A percentile compares a stretch with the other conserved stretches of the same genome.
Conservation (phyloP, 2,329 filamentous ascomycete genomes). For the Zymoseptoria tritici region DNA sequence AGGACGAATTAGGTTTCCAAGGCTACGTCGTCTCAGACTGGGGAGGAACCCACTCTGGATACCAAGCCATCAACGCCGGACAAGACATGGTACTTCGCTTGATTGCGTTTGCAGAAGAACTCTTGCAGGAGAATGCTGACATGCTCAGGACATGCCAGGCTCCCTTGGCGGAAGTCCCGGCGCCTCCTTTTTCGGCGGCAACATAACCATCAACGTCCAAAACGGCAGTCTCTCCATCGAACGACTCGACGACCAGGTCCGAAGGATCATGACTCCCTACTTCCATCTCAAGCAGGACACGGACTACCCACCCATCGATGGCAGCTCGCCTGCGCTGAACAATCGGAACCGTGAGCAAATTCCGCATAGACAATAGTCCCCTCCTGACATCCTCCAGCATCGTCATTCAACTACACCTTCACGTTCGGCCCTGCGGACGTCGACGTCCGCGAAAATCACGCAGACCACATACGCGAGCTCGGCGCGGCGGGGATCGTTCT, state of each 20-base stretch:
- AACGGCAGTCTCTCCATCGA: conserved; percentile 43
- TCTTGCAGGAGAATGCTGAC: conserved; percentile 31
- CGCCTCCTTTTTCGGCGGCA: conserved; percentile 24
- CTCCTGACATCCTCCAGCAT: background rate
- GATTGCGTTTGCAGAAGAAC: conserved; percentile 27
- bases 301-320: conserved; percentile 34
- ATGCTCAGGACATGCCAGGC: conserved; percentile 48
- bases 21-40: conserved; percentile 59
- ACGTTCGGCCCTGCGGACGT: conserved; percentile 26
- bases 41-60: conserved; percentile 52
- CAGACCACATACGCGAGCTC: conserved; percentile 32
- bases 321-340: conserved; percentile 18
- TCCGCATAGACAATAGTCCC: background rate
- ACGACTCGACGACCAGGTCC: conserved; percentile 54
- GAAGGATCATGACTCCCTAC: conserved; percentile 44
- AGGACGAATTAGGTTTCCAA: conserved; percentile 66
- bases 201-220: conserved; percentile 48
- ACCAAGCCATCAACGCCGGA: conserved; percentile 30
- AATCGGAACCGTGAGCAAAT: conserved; percentile 1
- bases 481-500: conserved; percentile 37
- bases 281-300: conserved; percentile 50
- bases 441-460: conserved; percentile 33
- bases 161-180: conserved; percentile 2
- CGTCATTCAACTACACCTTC: conserved; percentile 23
- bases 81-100: conserved; percentile 5